Conservation (phyloP, 139 green algal species). For the Chlorella vulgaris region DNA sequence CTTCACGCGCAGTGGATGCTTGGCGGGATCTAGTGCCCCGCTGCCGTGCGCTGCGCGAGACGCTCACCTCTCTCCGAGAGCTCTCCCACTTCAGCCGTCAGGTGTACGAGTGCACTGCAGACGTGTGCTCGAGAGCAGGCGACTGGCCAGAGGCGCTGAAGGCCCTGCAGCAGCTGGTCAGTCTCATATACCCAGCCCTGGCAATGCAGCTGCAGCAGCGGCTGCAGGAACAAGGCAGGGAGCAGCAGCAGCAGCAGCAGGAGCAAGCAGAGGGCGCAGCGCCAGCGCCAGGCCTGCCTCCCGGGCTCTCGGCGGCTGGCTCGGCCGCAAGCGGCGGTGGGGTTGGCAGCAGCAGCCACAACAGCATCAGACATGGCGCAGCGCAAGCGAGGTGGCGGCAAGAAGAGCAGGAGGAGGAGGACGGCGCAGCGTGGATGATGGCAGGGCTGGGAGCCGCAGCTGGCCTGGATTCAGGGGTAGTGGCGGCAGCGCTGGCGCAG, state of each 20-base stretch:
- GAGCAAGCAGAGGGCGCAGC: neutral
- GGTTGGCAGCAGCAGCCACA: too few species aligned
- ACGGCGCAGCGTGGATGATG: too few species aligned
- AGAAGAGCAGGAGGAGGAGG: too few species aligned
- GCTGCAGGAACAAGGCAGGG: neutral
- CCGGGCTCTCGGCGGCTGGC: too few species aligned
- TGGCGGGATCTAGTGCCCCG: slow-evolving; percentile 25
- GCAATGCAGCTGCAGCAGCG: neutral
- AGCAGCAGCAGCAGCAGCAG: neutral
- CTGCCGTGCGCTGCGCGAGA: slow-evolving; percentile 28
- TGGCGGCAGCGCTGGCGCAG: neutral
- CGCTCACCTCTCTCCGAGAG: slow-evolving; percentile 31
- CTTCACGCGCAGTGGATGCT: neutral
- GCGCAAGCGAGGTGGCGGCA: too few species aligned
- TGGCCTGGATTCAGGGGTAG: neutral
- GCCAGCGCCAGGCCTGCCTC: too few species aligned
- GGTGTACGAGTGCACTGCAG: slow-evolving; percentile 31
- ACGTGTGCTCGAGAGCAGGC: slow-evolving; percentile 11
- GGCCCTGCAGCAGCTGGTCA: slow-evolving; percentile 8
- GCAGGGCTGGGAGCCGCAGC: neutral
- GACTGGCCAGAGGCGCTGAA: slow-evolving; percentile 26
- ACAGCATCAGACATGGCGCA: too few species aligned
- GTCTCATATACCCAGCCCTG: slow-evolving; percentile 7
- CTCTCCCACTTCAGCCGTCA: slow-evolving; percentile 24
- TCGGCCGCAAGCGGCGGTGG: too few species aligned